A percentile compares a stretch with the other conserved stretches of the same genome.
phyloP scores from a whole-genome alignment of 768 basidiomycete species.

The Lactarius vividus region DNA sequence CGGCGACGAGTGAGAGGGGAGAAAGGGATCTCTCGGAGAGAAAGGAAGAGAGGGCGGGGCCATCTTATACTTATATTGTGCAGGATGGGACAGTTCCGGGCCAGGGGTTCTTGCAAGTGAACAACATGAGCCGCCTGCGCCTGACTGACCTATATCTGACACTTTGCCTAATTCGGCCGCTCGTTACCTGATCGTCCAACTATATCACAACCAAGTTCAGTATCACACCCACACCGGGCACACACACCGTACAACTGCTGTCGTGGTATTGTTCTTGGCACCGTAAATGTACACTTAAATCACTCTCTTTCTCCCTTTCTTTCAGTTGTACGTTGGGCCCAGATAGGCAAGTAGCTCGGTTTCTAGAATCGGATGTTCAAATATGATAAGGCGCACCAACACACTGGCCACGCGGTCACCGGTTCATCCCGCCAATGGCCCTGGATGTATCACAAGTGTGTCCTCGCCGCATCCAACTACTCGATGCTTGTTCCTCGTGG shows the following conservation, averaged over 20 bases:
- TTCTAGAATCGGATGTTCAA: background rate
- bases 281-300: background rate
- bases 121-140: background rate
- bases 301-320: background rate
- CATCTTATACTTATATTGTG: conserved; percentile 6
- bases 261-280: background rate
- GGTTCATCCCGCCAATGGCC: background rate
- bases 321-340: background rate
- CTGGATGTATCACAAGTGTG: background rate
- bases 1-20: background rate
- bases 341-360: background rate
- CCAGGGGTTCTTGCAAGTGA: background rate
- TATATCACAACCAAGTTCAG: too few relatives aligned
- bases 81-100: background rate
- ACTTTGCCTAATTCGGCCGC: background rate
- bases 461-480: background rate
- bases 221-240: too few relatives aligned
- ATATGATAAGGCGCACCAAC: background rate
- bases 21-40: background rate
- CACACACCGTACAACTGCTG: background rate
- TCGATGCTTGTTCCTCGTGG: background rate
- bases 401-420: background rate
- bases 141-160: background rate
- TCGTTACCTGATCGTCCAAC: background rate
- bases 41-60: background rate